Conservation (phyloP, 805 yeast genomes). For the Zygosaccharomyces rouxii region DNA sequence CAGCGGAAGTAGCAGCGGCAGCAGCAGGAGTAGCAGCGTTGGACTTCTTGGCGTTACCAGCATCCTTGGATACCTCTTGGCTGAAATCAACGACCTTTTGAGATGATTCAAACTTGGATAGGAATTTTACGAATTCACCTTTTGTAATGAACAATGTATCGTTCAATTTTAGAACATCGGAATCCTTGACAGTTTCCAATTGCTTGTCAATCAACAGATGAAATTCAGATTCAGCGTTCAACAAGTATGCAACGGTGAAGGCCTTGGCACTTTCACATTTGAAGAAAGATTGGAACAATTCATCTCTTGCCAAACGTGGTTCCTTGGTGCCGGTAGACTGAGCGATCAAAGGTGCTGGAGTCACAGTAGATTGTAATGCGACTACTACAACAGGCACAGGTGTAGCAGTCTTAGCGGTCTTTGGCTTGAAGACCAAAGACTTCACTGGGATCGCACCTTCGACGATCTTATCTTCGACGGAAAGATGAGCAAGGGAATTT, state of each 20-base stretch:
- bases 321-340: slow-evolving; percentile 68
- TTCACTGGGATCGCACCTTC: slow-evolving; percentile 57
- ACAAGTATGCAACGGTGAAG: slow-evolving; percentile 35
- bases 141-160: slow-evolving; percentile 25
- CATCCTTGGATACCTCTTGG: slow-evolving; percentile 36
- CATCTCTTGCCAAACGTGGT: slow-evolving; percentile 84
- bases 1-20: slow-evolving; percentile 40
- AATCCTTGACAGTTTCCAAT: slow-evolving; percentile 39
- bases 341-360: slow-evolving; percentile 65
- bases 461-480: slow-evolving; percentile 46
- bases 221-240: slow-evolving; percentile 35
- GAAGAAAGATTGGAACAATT: slow-evolving; percentile 57
- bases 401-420: slow-evolving; percentile 74
- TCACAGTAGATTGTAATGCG: slow-evolving; percentile 65
- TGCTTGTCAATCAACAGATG: slow-evolving; percentile 29
- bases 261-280: slow-evolving; percentile 28
- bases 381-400: slow-evolving; percentile 79
- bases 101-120: slow-evolving; percentile 41
- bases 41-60: slow-evolving; percentile 33
- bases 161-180: slow-evolving; percentile 27
- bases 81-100: slow-evolving; percentile 48
- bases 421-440: slow-evolving; percentile 83
- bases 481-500: slow-evolving; percentile 61
- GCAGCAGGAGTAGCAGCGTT: slow-evolving; percentile 40
- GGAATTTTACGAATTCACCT: slow-evolving; percentile 27